Evolutionary conservation across 805 yeast species (phyloP).

Genomic region (Isabelozyma heimii): DNA sequence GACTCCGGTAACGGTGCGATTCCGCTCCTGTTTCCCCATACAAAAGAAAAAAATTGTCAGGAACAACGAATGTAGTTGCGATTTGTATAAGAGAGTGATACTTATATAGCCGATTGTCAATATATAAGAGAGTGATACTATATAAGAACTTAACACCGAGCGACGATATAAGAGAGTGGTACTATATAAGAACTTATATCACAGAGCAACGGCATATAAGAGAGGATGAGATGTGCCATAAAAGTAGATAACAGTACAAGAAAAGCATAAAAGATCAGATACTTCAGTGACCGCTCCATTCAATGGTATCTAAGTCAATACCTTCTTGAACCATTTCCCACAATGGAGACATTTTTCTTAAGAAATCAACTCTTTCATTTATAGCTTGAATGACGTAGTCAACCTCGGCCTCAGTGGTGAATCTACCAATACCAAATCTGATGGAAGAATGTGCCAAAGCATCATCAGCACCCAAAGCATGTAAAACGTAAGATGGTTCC

Average conservation of each 20-base stretch:
- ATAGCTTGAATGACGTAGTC: slow-evolving; percentile 92
- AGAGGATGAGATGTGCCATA: too few relatives aligned
- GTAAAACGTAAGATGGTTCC: slow-evolving; percentile 95
- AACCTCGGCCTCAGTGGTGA: slow-evolving; percentile 93
- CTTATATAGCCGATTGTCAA: neutral
- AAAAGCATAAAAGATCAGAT: neutral
- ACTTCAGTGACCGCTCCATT: slow-evolving; percentile 91
- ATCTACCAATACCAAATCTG: slow-evolving; percentile 95
- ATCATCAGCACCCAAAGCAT: slow-evolving; percentile 96
- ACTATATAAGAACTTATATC: too few relatives aligned
- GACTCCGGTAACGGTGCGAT: neutral
- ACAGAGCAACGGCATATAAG: too few relatives aligned
- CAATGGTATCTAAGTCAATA: slow-evolving; percentile 86
- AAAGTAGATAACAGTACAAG: neutral
- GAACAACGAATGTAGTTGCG: slow-evolving; percentile 1
- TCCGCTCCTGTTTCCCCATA: neutral
- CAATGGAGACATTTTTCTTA: slow-evolving; percentile 89
- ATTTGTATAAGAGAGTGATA: neutral
- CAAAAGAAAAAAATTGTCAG: slow-evolving; percentile 1
- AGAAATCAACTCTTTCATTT: slow-evolving; percentile 81
- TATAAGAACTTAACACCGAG: too few relatives aligned
- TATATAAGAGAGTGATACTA: too few relatives aligned
- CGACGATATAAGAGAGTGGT: too few relatives aligned
- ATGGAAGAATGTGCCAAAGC: slow-evolving; percentile 98
- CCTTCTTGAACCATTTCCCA: slow-evolving; percentile 99